Percentiles rank a stretch among this genome's conserved stretches.
Evolutionary conservation across 169 alveolate species (phyloP).

Genomic region (Theileria parva): DNA sequence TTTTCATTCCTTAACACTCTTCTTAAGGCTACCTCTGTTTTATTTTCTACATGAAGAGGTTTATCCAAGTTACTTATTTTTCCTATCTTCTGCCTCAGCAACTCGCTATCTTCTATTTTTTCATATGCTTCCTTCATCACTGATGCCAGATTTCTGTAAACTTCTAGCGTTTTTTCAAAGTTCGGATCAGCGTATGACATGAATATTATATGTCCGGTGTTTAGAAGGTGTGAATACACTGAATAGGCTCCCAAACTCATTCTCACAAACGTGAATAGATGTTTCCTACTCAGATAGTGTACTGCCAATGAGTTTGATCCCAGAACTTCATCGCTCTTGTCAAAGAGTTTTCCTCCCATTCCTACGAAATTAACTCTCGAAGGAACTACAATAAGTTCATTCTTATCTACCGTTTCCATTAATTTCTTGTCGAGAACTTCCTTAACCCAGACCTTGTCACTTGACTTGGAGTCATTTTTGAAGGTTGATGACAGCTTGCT

Average conservation of each 20-base stretch:
- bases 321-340: conserved; percentile 58
- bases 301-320: conserved; percentile 69
- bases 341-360: conserved; percentile 74
- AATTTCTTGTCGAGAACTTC: conserved; percentile 22
- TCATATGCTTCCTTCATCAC: conserved; percentile 37
- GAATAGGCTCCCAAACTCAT: conserved; percentile 77
- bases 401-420: neutral
- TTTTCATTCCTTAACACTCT: conserved; percentile 58
- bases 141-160: conserved; percentile 27
- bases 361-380: conserved; percentile 75
- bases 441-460: conserved; percentile 25
- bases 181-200: conserved; percentile 70
- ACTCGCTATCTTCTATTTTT: conserved; percentile 25
- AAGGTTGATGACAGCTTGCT: conserved; percentile 13
- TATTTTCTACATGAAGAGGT: conserved; percentile 45
- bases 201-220: conserved; percentile 58
- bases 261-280: conserved; percentile 74
- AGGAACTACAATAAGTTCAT: conserved; percentile 64
- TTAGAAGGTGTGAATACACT: conserved; percentile 55
- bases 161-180: conserved; percentile 47
- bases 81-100: conserved; percentile 62
- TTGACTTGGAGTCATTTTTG: neutral
- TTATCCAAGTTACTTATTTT: conserved; percentile 51
- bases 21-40: conserved; percentile 39
- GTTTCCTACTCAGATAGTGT: conserved; percentile 64